A percentile compares a stretch with the other conserved stretches of the same genome.
Conservation (phyloP, 306 rosid genomes). For the Parietaria judaica region DNA sequence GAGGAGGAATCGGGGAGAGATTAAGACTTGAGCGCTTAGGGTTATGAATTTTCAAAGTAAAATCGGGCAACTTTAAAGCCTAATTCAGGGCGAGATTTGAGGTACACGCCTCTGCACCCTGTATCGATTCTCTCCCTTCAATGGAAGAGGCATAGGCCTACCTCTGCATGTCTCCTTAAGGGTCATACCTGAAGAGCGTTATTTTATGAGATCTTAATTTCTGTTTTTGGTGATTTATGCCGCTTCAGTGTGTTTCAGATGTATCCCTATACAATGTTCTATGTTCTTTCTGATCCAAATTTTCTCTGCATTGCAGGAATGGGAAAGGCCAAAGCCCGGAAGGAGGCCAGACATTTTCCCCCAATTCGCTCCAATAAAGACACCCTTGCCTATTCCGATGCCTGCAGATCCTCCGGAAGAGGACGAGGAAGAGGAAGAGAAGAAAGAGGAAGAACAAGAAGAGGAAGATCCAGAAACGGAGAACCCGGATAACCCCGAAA, state of each 20-base stretch:
- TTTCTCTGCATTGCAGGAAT: constrained; percentile 28
- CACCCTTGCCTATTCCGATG: constrained; percentile 46
- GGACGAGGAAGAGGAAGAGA: constrained; percentile 46
- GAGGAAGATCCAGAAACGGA: constrained; percentile 32
- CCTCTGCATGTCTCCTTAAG: no score
- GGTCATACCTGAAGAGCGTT: background rate
- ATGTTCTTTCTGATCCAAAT: background rate
- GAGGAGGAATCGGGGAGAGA: no score
- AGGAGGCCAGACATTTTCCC: constrained; percentile 49
- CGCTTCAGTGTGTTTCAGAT: background rate
- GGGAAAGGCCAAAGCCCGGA: constrained; percentile 46
- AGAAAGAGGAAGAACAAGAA: constrained; percentile 34
- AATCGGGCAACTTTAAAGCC: no score
- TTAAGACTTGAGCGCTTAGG: no score
- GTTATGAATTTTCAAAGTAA: no score
- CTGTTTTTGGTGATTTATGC: background rate
- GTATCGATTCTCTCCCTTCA: no score
- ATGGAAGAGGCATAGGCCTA: no score
- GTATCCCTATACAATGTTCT: background rate
- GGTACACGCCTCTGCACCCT: no score
- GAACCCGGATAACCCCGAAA: constrained; percentile 25
- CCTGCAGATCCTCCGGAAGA: constrained; percentile 53
- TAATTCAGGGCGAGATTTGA: no score
- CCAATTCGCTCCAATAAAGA: constrained; percentile 43
- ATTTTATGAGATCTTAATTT: background rate